These are phyloP conservation scores for Talaromyces verruculosus DNA, from an alignment of 2,329 filamentous ascomycete species.

Conservation along the genomic window DNA sequence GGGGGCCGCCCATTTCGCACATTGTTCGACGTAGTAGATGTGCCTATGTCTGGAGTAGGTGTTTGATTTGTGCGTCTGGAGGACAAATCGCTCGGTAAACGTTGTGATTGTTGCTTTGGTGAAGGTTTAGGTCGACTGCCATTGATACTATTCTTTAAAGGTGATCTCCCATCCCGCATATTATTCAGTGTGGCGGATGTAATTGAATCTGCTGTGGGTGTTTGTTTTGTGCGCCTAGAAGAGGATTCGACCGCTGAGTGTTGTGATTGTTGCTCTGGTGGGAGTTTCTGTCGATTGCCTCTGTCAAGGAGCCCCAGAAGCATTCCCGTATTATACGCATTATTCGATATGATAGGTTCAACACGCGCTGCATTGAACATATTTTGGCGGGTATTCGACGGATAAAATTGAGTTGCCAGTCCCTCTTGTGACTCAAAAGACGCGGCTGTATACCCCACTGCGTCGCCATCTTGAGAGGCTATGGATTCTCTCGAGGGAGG, in stretches of 20 bases:
- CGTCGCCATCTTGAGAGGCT: constrained; percentile 9
- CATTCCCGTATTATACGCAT: not conserved
- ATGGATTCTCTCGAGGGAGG: constrained; percentile 13
- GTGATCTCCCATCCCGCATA: not conserved
- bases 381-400: not conserved
- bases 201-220: not conserved
- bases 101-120: not conserved
- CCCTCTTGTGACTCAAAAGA: constrained; percentile 1
- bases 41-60: not conserved
- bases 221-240: not conserved
- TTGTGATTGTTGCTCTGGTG: not conserved
- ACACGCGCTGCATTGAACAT: not conserved
- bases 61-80: not conserved
- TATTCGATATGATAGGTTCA: not conserved
- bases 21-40: not conserved
- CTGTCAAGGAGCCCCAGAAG: constrained; percentile 16
- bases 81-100: not conserved
- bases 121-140: not conserved
- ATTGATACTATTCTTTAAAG: not conserved
- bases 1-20: not conserved
- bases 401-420: constrained; percentile 7
- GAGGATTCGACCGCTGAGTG: not conserved
- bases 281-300: not conserved
- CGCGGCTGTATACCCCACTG: not conserved
- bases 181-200: not conserved